phyloP scores from a whole-genome alignment of 2,329 filamentous ascomycete species.

The Colletotrichum scovillei region DNA sequence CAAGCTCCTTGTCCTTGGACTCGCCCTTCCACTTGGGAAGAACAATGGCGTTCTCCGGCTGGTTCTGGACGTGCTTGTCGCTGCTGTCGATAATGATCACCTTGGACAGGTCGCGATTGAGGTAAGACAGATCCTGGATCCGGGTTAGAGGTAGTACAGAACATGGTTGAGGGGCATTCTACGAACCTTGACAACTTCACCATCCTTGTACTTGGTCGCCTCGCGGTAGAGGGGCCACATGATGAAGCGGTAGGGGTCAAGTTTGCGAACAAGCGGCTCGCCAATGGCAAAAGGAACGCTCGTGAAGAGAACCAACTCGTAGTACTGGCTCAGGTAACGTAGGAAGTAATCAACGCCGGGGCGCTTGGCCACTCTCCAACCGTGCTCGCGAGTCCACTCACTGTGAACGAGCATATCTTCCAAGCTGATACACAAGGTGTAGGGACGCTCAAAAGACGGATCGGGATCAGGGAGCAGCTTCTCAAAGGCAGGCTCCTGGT shows the following conservation, averaged over 20 bases:
- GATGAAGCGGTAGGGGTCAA: constrained; percentile 95
- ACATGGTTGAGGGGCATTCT: neutral
- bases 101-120: constrained; percentile 96
- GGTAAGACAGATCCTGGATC: constrained; percentile 88
- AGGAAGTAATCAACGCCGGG: constrained; percentile 98
- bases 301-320: constrained; percentile 96
- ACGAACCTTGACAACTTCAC: constrained; percentile 92
- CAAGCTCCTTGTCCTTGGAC: constrained; percentile 84
- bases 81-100: constrained; percentile 95
- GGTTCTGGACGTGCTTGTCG: constrained; percentile 81
- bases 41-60: constrained; percentile 97
- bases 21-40: constrained; percentile 91
- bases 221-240: constrained; percentile 96
- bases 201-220: constrained; percentile 96
- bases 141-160: constrained; percentile 33
- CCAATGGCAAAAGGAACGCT: constrained; percentile 85
- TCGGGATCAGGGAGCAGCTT: constrained; percentile 90
- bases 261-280: constrained; percentile 89
- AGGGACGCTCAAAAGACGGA: constrained; percentile 83
- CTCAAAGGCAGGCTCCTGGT: constrained; percentile 94
- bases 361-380: constrained; percentile 94
- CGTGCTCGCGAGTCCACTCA: constrained; percentile 93
- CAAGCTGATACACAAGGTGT: constrained; percentile 91
- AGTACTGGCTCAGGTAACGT: constrained; percentile 96
- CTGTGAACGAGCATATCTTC: constrained; percentile 96